phyloP scores from a whole-genome alignment of 371 early-diverging fungal species.

The Apophysomyces trapeziformis region DNA sequence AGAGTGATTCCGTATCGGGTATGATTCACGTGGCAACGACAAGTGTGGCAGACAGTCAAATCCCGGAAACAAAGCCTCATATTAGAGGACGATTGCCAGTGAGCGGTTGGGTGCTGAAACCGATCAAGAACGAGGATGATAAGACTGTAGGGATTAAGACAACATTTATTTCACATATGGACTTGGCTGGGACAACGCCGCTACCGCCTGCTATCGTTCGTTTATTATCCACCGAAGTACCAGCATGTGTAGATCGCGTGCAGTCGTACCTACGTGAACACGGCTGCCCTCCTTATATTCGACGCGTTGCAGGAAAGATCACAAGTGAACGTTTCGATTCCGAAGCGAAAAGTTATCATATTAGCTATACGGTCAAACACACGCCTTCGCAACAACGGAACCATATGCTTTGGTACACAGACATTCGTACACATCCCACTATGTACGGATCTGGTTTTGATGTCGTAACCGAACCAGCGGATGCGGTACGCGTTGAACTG shows the following conservation, averaged over 20 bases:
- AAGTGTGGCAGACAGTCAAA: constrained; percentile 58
- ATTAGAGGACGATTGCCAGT: constrained; percentile 53
- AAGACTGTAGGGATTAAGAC: constrained; percentile 45
- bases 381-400: constrained; percentile 33
- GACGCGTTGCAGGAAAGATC: constrained; percentile 50
- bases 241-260: constrained; percentile 49
- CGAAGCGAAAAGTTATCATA: constrained; percentile 29
- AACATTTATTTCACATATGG: constrained; percentile 61
- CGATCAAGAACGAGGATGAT: constrained; percentile 37
- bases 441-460: constrained; percentile 44
- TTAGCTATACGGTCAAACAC: constrained; percentile 45
- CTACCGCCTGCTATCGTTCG: constrained; percentile 56
- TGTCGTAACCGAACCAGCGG: constrained; percentile 23
- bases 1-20: constrained; percentile 57
- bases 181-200: constrained; percentile 54
- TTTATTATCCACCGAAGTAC: constrained; percentile 47
- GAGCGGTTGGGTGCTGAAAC: constrained; percentile 62
- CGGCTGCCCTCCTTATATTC: constrained; percentile 63
- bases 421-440: constrained; percentile 39
- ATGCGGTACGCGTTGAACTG: constrained; percentile 34
- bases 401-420: constrained; percentile 41
- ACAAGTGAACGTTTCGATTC: constrained; percentile 35
- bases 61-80: constrained; percentile 50
- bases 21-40: constrained; percentile 58
- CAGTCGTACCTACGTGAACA: constrained; percentile 47